Conservation (phyloP, 2,329 filamentous ascomycete species). For the Aureobasidium sp. region DNA sequence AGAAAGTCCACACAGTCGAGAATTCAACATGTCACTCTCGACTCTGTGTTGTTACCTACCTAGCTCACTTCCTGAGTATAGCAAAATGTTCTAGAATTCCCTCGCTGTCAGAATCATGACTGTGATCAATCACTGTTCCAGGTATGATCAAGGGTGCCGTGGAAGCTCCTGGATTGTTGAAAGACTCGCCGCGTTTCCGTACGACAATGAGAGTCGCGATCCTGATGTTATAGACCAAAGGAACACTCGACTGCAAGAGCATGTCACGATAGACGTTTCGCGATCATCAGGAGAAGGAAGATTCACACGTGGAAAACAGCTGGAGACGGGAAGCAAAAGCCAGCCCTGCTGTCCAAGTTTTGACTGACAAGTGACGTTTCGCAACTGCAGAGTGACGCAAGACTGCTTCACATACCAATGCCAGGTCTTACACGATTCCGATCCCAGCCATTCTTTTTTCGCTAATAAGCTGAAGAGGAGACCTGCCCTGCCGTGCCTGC, state of each 20-base stretch:
- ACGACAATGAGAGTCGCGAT: too few species aligned
- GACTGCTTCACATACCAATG: background rate
- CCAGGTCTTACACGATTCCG: background rate
- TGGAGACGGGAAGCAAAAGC: background rate
- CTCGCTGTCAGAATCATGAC: background rate
- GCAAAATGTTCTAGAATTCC: background rate
- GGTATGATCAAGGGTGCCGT: too few species aligned
- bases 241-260: background rate
- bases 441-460: conserved; percentile 7
- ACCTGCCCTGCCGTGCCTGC: background rate
- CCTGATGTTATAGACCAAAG: too few species aligned
- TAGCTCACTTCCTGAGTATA: too few species aligned
- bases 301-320: background rate
- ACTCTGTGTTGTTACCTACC: too few species aligned
- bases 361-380: background rate
- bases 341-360: background rate
- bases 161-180: background rate
- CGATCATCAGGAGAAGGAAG: background rate
- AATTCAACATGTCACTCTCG: too few species aligned
- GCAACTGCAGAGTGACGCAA: background rate
- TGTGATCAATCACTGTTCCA: background rate
- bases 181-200: too few species aligned
- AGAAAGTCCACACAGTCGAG: too few species aligned
- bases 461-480: background rate
- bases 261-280: background rate